Evolutionary conservation across 352 stramenopile genomes (phyloP), one percentile per base, ranked within the genome.

Genomic region (Phytophthora colocasiae): DNA sequence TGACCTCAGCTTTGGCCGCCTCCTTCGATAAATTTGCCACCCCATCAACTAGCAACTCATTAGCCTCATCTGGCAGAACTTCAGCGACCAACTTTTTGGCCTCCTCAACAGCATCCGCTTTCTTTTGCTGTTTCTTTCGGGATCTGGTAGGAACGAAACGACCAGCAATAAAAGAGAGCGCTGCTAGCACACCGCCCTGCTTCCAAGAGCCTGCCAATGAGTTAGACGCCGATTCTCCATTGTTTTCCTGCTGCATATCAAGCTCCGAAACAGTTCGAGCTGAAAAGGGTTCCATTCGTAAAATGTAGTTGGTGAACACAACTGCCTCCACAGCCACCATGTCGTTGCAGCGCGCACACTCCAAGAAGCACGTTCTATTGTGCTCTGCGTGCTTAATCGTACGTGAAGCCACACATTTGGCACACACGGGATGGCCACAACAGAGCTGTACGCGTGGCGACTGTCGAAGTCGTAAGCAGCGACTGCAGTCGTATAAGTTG

Each of bases 341-440:
- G 47, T 78, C 73, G 12, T 69, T 59, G 55, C 83, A 91, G 52
- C 71, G 80, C 3, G 65, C 44, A 58, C 83, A 90, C 34, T 86
- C 73, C 38, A 90, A 71, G 32, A 87, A 80, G 48, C 79, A 90
- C 26, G 75, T 71, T 15, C 59, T 38, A 6, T 72, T 67, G 49
- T 71, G 55, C 31, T 87, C 80, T 8, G 78, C 69, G 54, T 86
- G 75, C 19, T 66, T 67, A 47, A 90, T 71, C 2, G 75, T 60
- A 19, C 65, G 58, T 12, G 80, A 87, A 12, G 82, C 70, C 45
- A 89, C 64, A 53, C 85, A 93, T 22, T 70, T 66, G 3, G 78
- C 64, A 57, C 85, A 93, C 29, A 93, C 60, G 2, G 73, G 66
- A 22, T 93, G 85, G 9, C 83, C 76, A 53, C 85, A 93, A 47